phyloP scores from a whole-genome alignment of 352 stramenopile species.

The Globisporangium cystogenes region DNA sequence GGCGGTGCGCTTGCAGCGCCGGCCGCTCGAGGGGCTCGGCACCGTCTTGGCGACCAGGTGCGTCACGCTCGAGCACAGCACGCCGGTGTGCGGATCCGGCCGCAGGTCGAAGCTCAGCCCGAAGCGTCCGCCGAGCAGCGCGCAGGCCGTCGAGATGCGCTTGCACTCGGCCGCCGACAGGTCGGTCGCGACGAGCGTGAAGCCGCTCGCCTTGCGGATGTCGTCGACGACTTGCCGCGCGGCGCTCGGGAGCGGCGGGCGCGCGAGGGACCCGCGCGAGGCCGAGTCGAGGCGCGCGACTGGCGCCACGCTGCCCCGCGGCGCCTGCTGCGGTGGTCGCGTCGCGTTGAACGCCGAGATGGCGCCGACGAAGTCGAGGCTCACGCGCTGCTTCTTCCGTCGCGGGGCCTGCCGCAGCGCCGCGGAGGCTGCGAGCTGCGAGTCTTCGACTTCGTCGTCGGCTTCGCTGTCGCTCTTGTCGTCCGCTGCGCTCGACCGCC shows the following conservation, averaged over 20 bases:
- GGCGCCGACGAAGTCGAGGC: conserved; percentile 42
- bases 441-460: conserved; percentile 30
- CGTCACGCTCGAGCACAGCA: conserved; percentile 54
- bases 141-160: conserved; percentile 46
- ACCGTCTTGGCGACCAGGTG: conserved; percentile 73
- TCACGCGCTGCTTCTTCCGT: conserved; percentile 28
- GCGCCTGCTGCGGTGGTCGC: conserved; percentile 9
- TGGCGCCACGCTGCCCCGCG: neutral
- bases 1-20: conserved; percentile 74
- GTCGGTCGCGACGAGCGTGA: conserved; percentile 64
- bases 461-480: conserved; percentile 9
- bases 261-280: neutral
- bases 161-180: conserved; percentile 49
- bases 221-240: conserved; percentile 5
- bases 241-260: conserved; percentile 10
- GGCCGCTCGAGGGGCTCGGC: conserved; percentile 4
- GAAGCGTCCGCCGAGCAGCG: conserved; percentile 59
- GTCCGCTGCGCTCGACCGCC: neutral
- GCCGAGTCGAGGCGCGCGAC: neutral
- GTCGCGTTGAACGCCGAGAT: conserved; percentile 37
- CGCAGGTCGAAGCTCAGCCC: conserved; percentile 68
- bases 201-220: conserved; percentile 12
- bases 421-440: neutral
- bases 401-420: neutral
- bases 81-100: conserved; percentile 31